Conservation (phyloP, 2,329 filamentous ascomycete genomes). For the Trichoderma aggressivum region DNA sequence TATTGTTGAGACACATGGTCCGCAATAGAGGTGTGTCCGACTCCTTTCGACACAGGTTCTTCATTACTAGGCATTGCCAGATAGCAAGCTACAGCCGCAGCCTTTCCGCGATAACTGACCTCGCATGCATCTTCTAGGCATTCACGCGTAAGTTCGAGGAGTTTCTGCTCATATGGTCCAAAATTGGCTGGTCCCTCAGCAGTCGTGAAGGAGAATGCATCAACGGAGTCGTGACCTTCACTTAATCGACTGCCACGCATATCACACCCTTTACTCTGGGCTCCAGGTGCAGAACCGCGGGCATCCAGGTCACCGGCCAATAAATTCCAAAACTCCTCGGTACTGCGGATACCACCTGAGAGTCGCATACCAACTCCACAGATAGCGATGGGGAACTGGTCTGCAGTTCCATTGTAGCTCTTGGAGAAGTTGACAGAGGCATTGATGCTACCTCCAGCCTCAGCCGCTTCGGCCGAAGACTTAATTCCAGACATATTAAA, state of each 20-base stretch:
- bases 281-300: neutral
- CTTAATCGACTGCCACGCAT: neutral
- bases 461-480: neutral
- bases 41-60: neutral
- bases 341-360: neutral
- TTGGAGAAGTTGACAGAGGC: neutral
- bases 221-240: neutral
- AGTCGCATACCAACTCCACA: conserved; percentile 15
- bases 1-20: conserved; percentile 20
- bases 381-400: conserved; percentile 24
- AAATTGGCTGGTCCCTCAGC: neutral
- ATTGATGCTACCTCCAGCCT: neutral
- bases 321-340: conserved; percentile 2
- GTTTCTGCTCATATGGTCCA: neutral
- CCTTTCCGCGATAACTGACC: neutral
- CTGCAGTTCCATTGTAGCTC: neutral
- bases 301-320: neutral
- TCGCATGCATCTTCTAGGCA: conserved; percentile 6
- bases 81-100: neutral
- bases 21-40: neutral
- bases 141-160: conserved; percentile 4
- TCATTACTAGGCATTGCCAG: neutral
- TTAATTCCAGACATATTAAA: conserved; percentile 2
- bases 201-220: neutral
- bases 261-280: neutral